A percentile compares a stretch with the other conserved stretches of the same genome.
Conservation (phyloP, 164 flowering plant species). For the Sedum album region DNA sequence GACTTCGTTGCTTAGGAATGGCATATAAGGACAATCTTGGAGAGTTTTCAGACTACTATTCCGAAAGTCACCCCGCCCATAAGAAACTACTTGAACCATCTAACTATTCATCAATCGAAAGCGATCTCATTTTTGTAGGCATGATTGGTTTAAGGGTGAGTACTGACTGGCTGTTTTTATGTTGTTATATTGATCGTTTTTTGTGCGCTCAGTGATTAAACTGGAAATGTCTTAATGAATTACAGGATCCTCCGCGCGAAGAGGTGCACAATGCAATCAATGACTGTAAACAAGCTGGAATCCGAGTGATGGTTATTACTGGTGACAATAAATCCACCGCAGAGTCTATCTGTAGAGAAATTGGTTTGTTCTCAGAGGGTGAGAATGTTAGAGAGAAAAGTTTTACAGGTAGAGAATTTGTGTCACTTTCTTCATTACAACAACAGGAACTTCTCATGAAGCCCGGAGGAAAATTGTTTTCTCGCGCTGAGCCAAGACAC, state of each 20-base stretch:
- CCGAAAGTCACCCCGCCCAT: slow-evolving; percentile 70
- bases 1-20: slow-evolving; percentile 25
- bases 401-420: slow-evolving; percentile 78
- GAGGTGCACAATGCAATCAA: slow-evolving; percentile 70
- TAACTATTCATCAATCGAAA: slow-evolving; percentile 60
- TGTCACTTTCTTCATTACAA: slow-evolving; percentile 39
- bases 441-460: slow-evolving; percentile 47
- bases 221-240: background rate
- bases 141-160: slow-evolving; percentile 85
- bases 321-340: slow-evolving; percentile 92
- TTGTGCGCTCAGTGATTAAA: background rate
- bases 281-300: slow-evolving; percentile 80
- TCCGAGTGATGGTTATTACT: slow-evolving; percentile 82
- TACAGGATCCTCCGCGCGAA: slow-evolving; percentile 92
- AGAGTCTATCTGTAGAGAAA: slow-evolving; percentile 80
- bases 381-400: slow-evolving; percentile 55
- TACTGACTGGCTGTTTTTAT: too few relatives aligned
- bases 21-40: slow-evolving; percentile 65
- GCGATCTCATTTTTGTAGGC: slow-evolving; percentile 70
- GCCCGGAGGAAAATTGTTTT: slow-evolving; percentile 70
- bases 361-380: slow-evolving; percentile 40
- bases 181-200: background rate
- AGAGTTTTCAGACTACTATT: slow-evolving; percentile 64
- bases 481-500: slow-evolving; percentile 90
- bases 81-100: slow-evolving; percentile 76